A percentile compares a stretch with the other conserved stretches of the same genome.
Evolutionary conservation across 192 early-diverging fungal species (phyloP).

Genomic region (Geosiphon pyriformis): DNA sequence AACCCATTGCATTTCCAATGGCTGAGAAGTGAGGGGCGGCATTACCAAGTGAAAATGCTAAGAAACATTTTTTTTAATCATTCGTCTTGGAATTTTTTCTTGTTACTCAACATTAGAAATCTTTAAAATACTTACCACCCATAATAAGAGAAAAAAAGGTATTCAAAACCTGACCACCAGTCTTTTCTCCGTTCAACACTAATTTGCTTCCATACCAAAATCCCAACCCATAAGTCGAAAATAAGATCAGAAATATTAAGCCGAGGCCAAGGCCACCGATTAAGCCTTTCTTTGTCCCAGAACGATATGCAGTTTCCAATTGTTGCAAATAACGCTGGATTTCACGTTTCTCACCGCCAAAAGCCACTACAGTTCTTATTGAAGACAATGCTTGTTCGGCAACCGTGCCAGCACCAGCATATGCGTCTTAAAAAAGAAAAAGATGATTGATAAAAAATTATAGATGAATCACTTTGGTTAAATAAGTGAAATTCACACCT

Average conservation of each 20-base stretch:
- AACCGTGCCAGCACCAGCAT: constrained; percentile 79
- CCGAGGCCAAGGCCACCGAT: constrained; percentile 53
- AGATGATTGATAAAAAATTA: no score
- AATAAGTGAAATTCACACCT: no score
- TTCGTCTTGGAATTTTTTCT: no score
- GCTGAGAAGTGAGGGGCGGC: constrained; percentile 68
- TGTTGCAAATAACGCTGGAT: constrained; percentile 52
- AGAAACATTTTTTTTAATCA: no score
- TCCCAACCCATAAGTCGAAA: constrained; percentile 68
- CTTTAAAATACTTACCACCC: no score
- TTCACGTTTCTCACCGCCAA: constrained; percentile 73
- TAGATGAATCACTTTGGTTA: no score
- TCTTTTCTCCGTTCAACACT: constrained; percentile 45
- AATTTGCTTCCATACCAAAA: constrained; percentile 82
- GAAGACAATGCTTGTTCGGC: constrained; percentile 81
- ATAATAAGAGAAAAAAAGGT: constrained; percentile 90
- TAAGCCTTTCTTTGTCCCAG: constrained; percentile 59
- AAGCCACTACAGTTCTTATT: constrained; percentile 85
- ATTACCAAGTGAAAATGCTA: constrained; percentile 22
- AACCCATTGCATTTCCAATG: constrained; percentile 70
- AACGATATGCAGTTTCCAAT: constrained; percentile 55
- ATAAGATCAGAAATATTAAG: constrained; percentile 60
- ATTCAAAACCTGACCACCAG: constrained; percentile 57
- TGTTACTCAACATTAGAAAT: no score
- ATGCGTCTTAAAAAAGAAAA: constrained; percentile 52